Conservation (phyloP, 2,329 filamentous ascomycete genomes). For the Didymella sp. region DNA sequence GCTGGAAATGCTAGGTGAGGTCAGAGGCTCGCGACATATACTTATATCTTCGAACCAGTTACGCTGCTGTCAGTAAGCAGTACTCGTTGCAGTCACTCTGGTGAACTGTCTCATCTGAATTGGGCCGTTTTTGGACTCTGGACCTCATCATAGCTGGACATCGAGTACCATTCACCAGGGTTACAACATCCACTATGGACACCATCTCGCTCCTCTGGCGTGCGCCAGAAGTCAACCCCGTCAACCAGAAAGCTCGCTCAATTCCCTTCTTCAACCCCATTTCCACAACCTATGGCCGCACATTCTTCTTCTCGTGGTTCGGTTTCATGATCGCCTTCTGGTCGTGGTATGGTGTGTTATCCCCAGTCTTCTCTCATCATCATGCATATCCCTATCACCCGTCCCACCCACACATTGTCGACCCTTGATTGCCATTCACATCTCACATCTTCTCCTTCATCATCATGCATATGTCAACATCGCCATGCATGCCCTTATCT, state of each 20-base stretch:
- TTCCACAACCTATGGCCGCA: conserved; percentile 76
- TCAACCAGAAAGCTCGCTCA: conserved; percentile 79
- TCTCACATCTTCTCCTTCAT: not conserved
- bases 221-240: conserved; percentile 76
- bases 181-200: conserved; percentile 20
- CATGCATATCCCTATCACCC: conserved; percentile 19
- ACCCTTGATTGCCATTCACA: not conserved
- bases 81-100: not conserved
- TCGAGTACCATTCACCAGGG: not conserved
- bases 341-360: conserved; percentile 63
- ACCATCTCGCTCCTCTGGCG: conserved; percentile 32
- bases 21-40: conserved; percentile 8
- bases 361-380: not conserved
- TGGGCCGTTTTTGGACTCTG: not conserved
- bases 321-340: conserved; percentile 86
- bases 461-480: conserved; percentile 18
- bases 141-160: not conserved
- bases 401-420: not conserved
- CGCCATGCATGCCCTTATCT: not conserved
- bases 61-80: not conserved
- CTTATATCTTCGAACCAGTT: not conserved
- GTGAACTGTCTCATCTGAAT: not conserved
- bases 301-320: conserved; percentile 88
- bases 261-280: conserved; percentile 79
- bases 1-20: conserved; percentile 15